Evolutionary conservation across 768 basidiomycete species (phyloP).

Genomic region (Hygrophoropsis aurantiaca): DNA sequence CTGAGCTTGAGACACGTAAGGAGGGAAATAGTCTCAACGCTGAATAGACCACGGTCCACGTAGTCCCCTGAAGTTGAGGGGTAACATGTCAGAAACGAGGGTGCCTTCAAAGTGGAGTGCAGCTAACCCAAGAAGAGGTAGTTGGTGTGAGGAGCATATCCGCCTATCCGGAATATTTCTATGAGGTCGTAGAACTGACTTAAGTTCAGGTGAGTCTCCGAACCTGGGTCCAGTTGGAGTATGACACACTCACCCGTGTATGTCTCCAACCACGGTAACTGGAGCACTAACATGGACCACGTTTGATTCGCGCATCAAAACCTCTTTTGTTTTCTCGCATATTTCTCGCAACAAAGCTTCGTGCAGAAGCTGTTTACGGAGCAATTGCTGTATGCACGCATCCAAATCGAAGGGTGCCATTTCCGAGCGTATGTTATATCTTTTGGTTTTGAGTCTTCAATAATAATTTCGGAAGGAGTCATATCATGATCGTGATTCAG

Average conservation of each 20-base stretch:
- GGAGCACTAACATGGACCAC: slow-evolving; percentile 97
- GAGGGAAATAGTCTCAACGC: slow-evolving; percentile 97
- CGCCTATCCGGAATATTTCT: slow-evolving; percentile 98
- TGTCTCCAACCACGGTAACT: slow-evolving; percentile 98
- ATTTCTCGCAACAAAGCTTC: slow-evolving; percentile 95
- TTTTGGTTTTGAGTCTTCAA: not conserved
- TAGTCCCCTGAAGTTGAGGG: slow-evolving; percentile 74
- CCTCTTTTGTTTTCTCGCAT: slow-evolving; percentile 99
- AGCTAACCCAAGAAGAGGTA: slow-evolving; percentile 93
- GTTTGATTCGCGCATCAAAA: slow-evolving; percentile 98
- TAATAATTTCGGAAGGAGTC: slow-evolving; percentile 4
- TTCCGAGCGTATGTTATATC: not conserved
- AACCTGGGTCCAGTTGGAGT: slow-evolving; percentile 6
- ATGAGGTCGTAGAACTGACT: slow-evolving; percentile 99
- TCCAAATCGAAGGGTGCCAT: slow-evolving; percentile 86
- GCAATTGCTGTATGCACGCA: slow-evolving; percentile 89
- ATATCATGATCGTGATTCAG: not conserved
- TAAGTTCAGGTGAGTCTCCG: slow-evolving; percentile 38
- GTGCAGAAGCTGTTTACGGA: slow-evolving; percentile 90
- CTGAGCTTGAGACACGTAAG: slow-evolving; percentile 95
- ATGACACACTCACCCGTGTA: slow-evolving; percentile 81
- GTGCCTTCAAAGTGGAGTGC: not conserved
- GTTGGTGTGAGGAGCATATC: slow-evolving; percentile 94
- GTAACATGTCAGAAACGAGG: slow-evolving; percentile 1
- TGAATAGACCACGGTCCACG: slow-evolving; percentile 96